Evolutionary conservation across 805 yeast species (phyloP).

Genomic region (Wickerhamiella siamensis): DNA sequence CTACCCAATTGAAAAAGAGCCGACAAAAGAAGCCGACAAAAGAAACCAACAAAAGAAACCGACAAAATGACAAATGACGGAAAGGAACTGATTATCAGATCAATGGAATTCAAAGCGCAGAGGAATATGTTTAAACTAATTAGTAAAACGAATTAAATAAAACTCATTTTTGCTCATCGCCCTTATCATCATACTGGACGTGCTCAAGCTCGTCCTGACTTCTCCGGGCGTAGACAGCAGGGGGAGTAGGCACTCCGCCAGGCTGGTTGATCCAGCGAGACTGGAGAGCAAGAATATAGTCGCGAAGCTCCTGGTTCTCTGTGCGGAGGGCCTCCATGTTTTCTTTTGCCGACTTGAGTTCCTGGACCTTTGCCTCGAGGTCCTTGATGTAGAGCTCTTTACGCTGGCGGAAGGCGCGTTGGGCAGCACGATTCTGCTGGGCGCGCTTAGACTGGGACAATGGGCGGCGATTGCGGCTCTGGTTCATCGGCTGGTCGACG

Average conservation of each 20-base stretch:
- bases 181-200: conserved; percentile 18
- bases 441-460: conserved; percentile 67
- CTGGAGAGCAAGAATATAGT: conserved; percentile 57
- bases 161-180: conserved; percentile 15
- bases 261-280: conserved; percentile 45
- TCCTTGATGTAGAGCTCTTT: conserved; percentile 71
- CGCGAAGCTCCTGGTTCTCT: conserved; percentile 60
- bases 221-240: conserved; percentile 24
- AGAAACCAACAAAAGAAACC: too few species aligned
- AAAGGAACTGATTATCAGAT: too few species aligned
- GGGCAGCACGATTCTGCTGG: conserved; percentile 83
- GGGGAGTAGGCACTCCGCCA: conserved; percentile 33
- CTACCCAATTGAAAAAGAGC: too few species aligned
- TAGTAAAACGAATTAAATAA: too few species aligned
- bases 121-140: too few species aligned
- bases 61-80: too few species aligned
- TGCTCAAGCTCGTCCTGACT: conserved; percentile 17
- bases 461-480: conserved; percentile 27
- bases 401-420: conserved; percentile 76
- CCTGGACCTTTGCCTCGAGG: conserved; percentile 54
- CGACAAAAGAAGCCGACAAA: too few species aligned
- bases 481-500: conserved; percentile 21
- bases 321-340: conserved; percentile 51
- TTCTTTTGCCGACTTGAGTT: conserved; percentile 46
- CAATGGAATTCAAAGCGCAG: too few species aligned